Evolutionary conservation across 176 grass and related monocot genomes (phyloP), one percentile per base, ranked within the genome.

Genomic region (Dendrocalamus sinicus): DNA sequence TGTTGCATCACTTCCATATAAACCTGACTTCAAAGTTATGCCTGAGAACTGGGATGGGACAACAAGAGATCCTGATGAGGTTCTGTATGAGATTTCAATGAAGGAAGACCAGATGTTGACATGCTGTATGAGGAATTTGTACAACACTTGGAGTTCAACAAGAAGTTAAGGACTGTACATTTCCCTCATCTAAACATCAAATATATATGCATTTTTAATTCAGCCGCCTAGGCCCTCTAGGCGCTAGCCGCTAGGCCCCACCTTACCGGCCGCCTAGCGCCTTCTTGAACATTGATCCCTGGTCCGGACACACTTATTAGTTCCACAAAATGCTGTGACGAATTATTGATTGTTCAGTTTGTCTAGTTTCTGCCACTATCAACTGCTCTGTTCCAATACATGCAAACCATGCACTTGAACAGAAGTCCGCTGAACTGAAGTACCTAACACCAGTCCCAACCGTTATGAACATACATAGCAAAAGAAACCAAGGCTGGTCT

Each of bases 21-120:
- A 99, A 88, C 97, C 97, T 73, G 90, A 99, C 67, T 96, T 99
- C 88, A 99, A 94, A 86, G 90, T 99, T 69, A 96, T 99, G 97
- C 97, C 94, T 35, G 97, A 99, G 86, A 94, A 76, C 24, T 99
- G 94, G 97, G 97, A 99, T 90, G 97, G 97, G 9, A 89, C 90
- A 59, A 89, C 90, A 59, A 87, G 90, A 83, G 97, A 99, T 89
- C 94, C 93, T 66, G 97, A 96, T 76, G 97, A 99, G 87, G 97
- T 99, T 63, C 83, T 93, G 2, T 99, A 99, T 88, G 97, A 99
- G 77, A 99, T 99, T 67, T 99, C 97, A 50, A 85, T 87, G 93
- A 99, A 99, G 81, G 97, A 96, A 87, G 94, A 99, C 41, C 43
- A 93, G 46, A 94, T 91, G 92, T 86, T 32, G 30, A 32, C 30